A percentile compares a stretch with the other conserved stretches of the same genome.
phyloP scores from a whole-genome alignment of 2,329 filamentous ascomycete species.

The Epichloe hybrida region DNA sequence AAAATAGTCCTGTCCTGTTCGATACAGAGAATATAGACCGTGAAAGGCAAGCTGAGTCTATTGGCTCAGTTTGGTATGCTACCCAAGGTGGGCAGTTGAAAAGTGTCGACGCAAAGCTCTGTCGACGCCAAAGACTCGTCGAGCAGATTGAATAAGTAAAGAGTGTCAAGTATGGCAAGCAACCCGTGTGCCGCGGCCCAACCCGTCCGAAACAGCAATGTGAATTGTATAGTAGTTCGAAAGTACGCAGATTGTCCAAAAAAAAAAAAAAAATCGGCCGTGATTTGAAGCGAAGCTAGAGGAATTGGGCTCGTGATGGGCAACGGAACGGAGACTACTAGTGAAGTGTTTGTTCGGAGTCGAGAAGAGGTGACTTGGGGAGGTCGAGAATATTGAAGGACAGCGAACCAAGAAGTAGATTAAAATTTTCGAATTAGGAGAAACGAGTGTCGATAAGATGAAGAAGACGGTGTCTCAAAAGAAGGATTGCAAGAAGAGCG shows the following conservation, averaged over 20 bases:
- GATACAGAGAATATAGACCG: not conserved
- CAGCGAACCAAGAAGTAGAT: slow-evolving; percentile 16
- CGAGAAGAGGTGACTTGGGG: not conserved
- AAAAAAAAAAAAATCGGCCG: not conserved
- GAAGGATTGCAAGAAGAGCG: slow-evolving; percentile 13
- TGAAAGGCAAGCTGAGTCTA: not conserved
- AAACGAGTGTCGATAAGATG: slow-evolving; percentile 20
- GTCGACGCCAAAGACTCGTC: not conserved
- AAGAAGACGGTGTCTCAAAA: slow-evolving; percentile 14
- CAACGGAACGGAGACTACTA: not conserved
- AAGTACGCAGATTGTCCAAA: slow-evolving; percentile 4
- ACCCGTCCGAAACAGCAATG: slow-evolving; percentile 4
- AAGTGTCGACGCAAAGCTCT: not conserved
- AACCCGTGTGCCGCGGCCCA: slow-evolving; percentile 1
- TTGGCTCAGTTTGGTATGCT: not conserved
- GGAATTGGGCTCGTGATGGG: not conserved
- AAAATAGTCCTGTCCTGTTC: not conserved
- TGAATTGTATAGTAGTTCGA: slow-evolving; percentile 1
- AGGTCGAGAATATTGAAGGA: slow-evolving; percentile 1
- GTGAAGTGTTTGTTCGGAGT: not conserved
- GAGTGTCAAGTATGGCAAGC: slow-evolving; percentile 1
- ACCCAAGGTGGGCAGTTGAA: not conserved
- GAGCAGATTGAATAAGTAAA: not conserved
- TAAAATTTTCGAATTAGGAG: slow-evolving; percentile 19
- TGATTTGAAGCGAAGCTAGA: slow-evolving; percentile 5